Evolutionary conservation across 2,329 filamentous ascomycete species (phyloP).

Genomic region (Domatiomyces globalis): DNA sequence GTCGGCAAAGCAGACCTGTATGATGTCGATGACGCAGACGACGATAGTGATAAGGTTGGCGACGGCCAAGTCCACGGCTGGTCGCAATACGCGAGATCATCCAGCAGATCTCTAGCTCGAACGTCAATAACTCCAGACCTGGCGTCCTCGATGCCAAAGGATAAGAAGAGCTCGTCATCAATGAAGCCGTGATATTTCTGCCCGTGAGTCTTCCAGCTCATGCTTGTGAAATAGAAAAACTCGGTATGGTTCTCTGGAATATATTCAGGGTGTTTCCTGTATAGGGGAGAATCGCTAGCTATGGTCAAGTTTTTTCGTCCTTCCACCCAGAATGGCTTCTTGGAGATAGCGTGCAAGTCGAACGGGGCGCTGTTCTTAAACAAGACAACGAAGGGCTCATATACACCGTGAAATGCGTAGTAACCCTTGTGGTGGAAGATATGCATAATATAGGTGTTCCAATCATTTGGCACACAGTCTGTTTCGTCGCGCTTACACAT

Average conservation of each 20-base stretch:
- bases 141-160: slow-evolving; percentile 43
- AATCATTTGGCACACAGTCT: slow-evolving; percentile 28
- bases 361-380: slow-evolving; percentile 13
- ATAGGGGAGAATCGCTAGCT: slow-evolving; percentile 6
- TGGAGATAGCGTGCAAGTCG: slow-evolving; percentile 10
- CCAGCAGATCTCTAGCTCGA: slow-evolving; percentile 34
- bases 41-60: neutral
- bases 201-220: slow-evolving; percentile 38
- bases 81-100: slow-evolving; percentile 27
- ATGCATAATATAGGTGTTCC: slow-evolving; percentile 41
- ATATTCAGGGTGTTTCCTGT: slow-evolving; percentile 21
- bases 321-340: slow-evolving; percentile 40
- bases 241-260: slow-evolving; percentile 20
- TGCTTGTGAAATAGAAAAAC: slow-evolving; percentile 44
- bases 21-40: neutral
- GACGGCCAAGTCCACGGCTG: neutral
- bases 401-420: slow-evolving; percentile 29
- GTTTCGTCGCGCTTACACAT: slow-evolving; percentile 37
- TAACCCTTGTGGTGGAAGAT: slow-evolving; percentile 43
- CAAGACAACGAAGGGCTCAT: slow-evolving; percentile 15
- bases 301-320: slow-evolving; percentile 27
- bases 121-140: slow-evolving; percentile 38
- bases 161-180: slow-evolving; percentile 42
- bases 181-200: slow-evolving; percentile 41
- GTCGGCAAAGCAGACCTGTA: too few relatives aligned